Conservation (phyloP, 805 yeast species). For the Starmera caribaea region DNA sequence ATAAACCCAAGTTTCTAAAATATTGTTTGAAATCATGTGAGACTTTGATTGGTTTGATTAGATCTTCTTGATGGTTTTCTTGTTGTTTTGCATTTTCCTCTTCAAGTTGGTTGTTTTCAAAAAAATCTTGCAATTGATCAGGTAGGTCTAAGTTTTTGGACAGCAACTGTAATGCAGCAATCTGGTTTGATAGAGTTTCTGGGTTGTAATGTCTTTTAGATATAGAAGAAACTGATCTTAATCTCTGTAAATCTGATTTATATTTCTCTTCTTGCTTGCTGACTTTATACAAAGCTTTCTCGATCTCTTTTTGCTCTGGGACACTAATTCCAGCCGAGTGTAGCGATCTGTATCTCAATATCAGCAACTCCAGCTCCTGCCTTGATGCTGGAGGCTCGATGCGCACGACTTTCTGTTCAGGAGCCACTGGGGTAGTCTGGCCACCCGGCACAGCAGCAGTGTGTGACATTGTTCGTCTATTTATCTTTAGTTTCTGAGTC, state of each 20-base stretch:
- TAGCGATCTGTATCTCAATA: constrained; percentile 11
- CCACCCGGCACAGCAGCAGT: background rate
- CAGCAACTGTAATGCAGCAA: constrained; percentile 53
- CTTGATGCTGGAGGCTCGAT: constrained; percentile 3
- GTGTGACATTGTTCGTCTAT: no score
- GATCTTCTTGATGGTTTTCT: background rate
- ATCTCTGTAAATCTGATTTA: constrained; percentile 15
- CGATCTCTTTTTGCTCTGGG: constrained; percentile 34
- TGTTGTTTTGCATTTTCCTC: background rate
- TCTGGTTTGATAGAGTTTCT: constrained; percentile 43
- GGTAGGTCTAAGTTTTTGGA: constrained; percentile 63
- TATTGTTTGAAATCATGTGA: constrained; percentile 21
- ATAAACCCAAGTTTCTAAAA: constrained; percentile 20
- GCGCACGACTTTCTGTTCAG: background rate
- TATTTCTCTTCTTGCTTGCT: constrained; percentile 32
- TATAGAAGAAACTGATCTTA: constrained; percentile 16
- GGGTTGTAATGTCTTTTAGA: constrained; percentile 29
- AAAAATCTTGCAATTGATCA: constrained; percentile 32
- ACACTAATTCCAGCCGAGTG: constrained; percentile 4
- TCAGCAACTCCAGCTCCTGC: constrained; percentile 9
- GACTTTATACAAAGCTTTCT: constrained; percentile 28
- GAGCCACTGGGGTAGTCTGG: background rate
- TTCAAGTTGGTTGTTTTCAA: constrained; percentile 8
- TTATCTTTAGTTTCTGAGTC: no score
- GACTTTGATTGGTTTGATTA: constrained; percentile 16